Evolutionary conservation across 345 rosid species (phyloP).

Genomic region (Euphorbia tirucalli): DNA sequence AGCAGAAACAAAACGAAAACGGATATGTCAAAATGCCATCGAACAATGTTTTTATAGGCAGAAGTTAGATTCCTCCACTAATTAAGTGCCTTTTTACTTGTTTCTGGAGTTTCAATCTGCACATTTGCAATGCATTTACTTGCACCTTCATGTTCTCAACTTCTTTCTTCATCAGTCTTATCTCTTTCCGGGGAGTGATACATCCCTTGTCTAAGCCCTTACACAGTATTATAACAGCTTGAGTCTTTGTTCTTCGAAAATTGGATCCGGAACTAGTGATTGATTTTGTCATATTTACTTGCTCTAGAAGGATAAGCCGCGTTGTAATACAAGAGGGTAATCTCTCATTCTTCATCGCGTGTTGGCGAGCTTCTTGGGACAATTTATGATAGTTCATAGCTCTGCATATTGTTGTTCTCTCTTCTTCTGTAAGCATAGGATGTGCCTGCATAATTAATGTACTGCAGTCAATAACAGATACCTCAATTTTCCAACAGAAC

Average conservation of each 20-base stretch:
- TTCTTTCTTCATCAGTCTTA: slow-evolving; percentile 47
- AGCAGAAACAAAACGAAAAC: background rate
- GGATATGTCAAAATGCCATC: background rate
- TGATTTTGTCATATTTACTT: slow-evolving; percentile 38
- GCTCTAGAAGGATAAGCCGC: slow-evolving; percentile 43
- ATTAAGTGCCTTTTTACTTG: slow-evolving; percentile 29
- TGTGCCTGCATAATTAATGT: slow-evolving; percentile 37
- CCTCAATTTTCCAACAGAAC: background rate
- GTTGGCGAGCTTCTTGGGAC: slow-evolving; percentile 47
- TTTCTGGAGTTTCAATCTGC: slow-evolving; percentile 44
- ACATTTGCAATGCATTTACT: slow-evolving; percentile 44
- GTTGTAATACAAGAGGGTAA: slow-evolving; percentile 34
- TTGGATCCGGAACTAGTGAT: slow-evolving; percentile 27
- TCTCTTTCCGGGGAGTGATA: slow-evolving; percentile 30
- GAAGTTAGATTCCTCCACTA: background rate
- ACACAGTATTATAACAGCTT: slow-evolving; percentile 24
- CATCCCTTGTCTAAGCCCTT: slow-evolving; percentile 22
- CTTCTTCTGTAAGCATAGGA: slow-evolving; percentile 46
- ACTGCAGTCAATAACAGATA: background rate
- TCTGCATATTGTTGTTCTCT: slow-evolving; percentile 35
- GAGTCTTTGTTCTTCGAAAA: slow-evolving; percentile 34
- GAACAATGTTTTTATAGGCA: background rate
- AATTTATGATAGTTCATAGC: slow-evolving; percentile 48
- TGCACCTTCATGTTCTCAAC: slow-evolving; percentile 52
- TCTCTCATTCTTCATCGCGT: slow-evolving; percentile 40